Evolutionary conservation across 768 basidiomycete species (phyloP).

Genomic region (Tulasnella sp.): DNA sequence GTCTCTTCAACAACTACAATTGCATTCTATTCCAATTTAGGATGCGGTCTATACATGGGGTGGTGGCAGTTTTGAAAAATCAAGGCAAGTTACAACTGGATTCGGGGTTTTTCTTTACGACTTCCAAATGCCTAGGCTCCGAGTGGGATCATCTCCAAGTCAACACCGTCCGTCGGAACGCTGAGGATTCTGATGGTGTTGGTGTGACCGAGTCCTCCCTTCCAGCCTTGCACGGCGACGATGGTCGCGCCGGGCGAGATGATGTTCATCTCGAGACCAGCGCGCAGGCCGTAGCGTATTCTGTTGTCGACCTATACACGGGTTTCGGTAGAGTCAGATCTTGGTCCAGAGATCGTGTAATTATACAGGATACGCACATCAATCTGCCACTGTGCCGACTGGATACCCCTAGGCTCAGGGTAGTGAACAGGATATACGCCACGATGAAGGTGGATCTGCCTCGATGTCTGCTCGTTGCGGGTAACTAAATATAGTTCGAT

Average conservation of each 20-base stretch:
- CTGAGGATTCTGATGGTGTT: slow-evolving; percentile 78
- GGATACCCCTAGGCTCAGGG: slow-evolving; percentile 82
- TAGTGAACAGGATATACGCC: slow-evolving; percentile 98
- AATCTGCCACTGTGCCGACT: slow-evolving; percentile 88
- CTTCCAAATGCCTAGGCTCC: slow-evolving; percentile 22
- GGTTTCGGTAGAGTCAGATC: background rate
- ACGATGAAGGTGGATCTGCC: slow-evolving; percentile 93
- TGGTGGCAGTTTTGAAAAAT: no score
- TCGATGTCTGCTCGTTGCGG: slow-evolving; percentile 87
- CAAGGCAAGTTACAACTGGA: no score
- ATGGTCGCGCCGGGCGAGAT: slow-evolving; percentile 82
- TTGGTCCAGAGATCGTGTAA: no score
- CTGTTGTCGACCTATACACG: slow-evolving; percentile 23
- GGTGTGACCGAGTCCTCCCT: slow-evolving; percentile 91
- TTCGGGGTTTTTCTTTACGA: no score
- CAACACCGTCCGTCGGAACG: slow-evolving; percentile 71
- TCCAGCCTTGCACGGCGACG: slow-evolving; percentile 98
- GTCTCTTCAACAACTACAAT: no score
- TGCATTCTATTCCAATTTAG: no score
- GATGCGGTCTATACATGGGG: no score
- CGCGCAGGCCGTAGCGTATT: slow-evolving; percentile 62
- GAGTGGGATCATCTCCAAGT: slow-evolving; percentile 61
- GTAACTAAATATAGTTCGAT: no score
- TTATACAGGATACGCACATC: slow-evolving; percentile 51
- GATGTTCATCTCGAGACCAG: slow-evolving; percentile 71